A percentile compares a stretch with the other conserved stretches of the same genome.
Conservation (phyloP, 805 yeast species). For the Kodamaea lidongshanica region DNA sequence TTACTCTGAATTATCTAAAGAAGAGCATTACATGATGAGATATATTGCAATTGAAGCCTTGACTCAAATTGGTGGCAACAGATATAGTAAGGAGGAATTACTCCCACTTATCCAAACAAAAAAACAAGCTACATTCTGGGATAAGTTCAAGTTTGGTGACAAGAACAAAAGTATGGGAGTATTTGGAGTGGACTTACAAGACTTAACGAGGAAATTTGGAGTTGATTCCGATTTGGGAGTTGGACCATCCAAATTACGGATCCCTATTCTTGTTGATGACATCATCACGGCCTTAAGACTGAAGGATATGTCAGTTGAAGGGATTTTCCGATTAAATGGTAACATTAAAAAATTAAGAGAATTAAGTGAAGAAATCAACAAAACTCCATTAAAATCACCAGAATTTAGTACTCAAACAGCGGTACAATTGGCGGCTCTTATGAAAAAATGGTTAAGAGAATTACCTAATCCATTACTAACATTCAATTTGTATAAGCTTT, state of each 20-base stretch:
- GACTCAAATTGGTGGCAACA: conserved; percentile 23
- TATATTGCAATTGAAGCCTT: conserved; percentile 54
- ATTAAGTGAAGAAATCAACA: conserved; percentile 67
- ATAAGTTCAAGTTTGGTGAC: conserved; percentile 39
- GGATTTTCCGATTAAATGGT: conserved; percentile 93
- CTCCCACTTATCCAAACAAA: conserved; percentile 37
- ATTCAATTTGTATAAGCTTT: conserved; percentile 63
- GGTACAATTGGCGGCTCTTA: conserved; percentile 85
- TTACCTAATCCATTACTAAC: conserved; percentile 89
- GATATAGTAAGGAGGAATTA: conserved; percentile 30
- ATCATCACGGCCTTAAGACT: conserved; percentile 74
- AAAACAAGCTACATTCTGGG: conserved; percentile 47
- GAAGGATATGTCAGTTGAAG: conserved; percentile 93
- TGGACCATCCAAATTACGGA: conserved; percentile 70
- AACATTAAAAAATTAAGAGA: conserved; percentile 78
- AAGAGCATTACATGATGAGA: conserved; percentile 53
- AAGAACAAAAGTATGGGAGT: conserved; percentile 37
- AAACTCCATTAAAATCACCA: conserved; percentile 64
- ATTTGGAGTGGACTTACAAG: conserved; percentile 73
- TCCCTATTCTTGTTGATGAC: conserved; percentile 86
- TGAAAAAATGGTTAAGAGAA: conserved; percentile 87
- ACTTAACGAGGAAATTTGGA: conserved; percentile 65
- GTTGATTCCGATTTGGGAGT: conserved; percentile 79
- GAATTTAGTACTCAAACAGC: conserved; percentile 71
- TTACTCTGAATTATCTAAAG: conserved; percentile 56